Evolutionary conservation across 495 filamentous ascomycete species (phyloP).

Genomic region (Talaromyces thailandensis): DNA sequence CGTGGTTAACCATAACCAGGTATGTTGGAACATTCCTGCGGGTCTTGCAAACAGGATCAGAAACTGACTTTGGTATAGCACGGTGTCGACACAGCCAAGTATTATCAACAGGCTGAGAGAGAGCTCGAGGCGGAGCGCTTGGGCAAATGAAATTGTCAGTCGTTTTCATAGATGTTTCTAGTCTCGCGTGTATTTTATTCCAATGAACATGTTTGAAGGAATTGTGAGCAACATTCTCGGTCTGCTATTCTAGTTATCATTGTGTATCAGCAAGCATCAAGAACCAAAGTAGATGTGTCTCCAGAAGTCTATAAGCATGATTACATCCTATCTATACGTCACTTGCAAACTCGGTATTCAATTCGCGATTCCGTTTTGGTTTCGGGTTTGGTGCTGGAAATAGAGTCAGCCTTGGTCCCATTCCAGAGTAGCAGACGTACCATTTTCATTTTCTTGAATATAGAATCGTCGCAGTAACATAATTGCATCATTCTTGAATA

Average conservation of each 20-base stretch:
- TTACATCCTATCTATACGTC: not conserved
- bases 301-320: not conserved
- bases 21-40: slow-evolving; percentile 18
- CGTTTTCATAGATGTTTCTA: slow-evolving; percentile 1
- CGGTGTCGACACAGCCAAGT: slow-evolving; percentile 96
- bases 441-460: slow-evolving; percentile 89
- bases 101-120: slow-evolving; percentile 91
- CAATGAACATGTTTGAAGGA: not conserved
- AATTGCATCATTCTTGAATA: slow-evolving; percentile 81
- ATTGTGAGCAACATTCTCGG: not conserved
- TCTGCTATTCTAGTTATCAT: not conserved
- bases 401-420: not conserved
- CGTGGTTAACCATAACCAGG: slow-evolving; percentile 88
- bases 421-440: slow-evolving; percentile 24
- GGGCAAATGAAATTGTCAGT: slow-evolving; percentile 21
- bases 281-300: not conserved
- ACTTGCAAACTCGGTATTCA: slow-evolving; percentile 26
- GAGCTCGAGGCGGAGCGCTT: slow-evolving; percentile 74
- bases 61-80: slow-evolving; percentile 43
- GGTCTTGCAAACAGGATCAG: not conserved
- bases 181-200: slow-evolving; percentile 5
- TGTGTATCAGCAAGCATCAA: not conserved
- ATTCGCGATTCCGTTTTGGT: slow-evolving; percentile 41
- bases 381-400: slow-evolving; percentile 51
- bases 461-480: slow-evolving; percentile 89